Percentiles rank a stretch among this genome's conserved stretches.
Evolutionary conservation across 331 rosid species (phyloP).

Genomic region (Phaseolus coccineus): DNA sequence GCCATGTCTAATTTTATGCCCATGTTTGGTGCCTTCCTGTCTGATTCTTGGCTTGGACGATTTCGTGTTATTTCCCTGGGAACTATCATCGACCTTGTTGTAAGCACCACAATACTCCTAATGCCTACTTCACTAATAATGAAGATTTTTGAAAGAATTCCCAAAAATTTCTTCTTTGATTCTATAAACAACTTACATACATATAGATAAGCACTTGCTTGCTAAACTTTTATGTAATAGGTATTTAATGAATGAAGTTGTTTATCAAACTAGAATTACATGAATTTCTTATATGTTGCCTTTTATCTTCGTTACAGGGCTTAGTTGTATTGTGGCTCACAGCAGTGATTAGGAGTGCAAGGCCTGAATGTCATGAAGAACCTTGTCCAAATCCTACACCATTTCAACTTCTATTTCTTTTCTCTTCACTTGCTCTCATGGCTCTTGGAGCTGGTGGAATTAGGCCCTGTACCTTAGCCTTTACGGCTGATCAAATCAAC

Average conservation of each 20-base stretch:
- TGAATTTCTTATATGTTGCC: background rate
- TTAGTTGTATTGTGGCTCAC: slow-evolving; percentile 64
- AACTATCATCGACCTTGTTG: slow-evolving; percentile 55
- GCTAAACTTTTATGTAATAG: no score
- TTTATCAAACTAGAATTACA: no score
- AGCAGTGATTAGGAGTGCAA: slow-evolving; percentile 64
- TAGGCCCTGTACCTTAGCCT: slow-evolving; percentile 77
- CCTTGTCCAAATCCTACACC: slow-evolving; percentile 52
- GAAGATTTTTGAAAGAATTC: no score
- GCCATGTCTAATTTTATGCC: slow-evolving; percentile 60
- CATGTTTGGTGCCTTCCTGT: slow-evolving; percentile 77
- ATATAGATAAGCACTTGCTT: no score
- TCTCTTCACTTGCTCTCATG: slow-evolving; percentile 64
- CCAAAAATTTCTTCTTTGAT: no score
- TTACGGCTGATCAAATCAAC: slow-evolving; percentile 72
- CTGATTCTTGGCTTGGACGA: slow-evolving; percentile 79
- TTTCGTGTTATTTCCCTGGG: slow-evolving; percentile 66
- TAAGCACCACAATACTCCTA: slow-evolving; percentile 41
- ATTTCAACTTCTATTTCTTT: slow-evolving; percentile 57
- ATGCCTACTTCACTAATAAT: no score
- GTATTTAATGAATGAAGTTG: no score
- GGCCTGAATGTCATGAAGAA: slow-evolving; percentile 61
- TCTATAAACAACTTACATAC: no score
- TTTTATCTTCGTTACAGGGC: slow-evolving; percentile 55
- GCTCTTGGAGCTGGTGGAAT: slow-evolving; percentile 81